phyloP scores from a whole-genome alignment of 2,329 filamentous ascomycete species.

The Diplodia seriata region DNA sequence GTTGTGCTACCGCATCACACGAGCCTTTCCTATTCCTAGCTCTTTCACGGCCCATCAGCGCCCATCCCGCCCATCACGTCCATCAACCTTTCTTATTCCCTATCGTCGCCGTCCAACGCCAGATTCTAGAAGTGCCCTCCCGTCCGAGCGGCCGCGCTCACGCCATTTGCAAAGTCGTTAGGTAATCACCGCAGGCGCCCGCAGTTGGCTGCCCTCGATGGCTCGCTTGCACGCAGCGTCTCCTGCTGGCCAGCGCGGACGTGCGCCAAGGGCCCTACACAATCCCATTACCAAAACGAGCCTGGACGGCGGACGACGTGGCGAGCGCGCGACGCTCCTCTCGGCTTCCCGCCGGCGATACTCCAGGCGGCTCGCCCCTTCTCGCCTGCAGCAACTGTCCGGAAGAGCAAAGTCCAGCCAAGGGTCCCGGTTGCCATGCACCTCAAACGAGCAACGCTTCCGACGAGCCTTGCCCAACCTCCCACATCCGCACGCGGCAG shows the following conservation, averaged over 20 bases:
- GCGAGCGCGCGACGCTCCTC: slow-evolving; percentile 24
- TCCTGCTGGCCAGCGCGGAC: slow-evolving; percentile 27
- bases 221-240: slow-evolving; percentile 13
- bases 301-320: slow-evolving; percentile 27
- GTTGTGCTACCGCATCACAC: slow-evolving; percentile 29
- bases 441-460: slow-evolving; percentile 28
- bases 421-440: slow-evolving; percentile 18
- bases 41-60: slow-evolving; percentile 28
- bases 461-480: slow-evolving; percentile 24
- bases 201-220: slow-evolving; percentile 16
- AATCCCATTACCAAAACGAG: slow-evolving; percentile 31
- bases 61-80: slow-evolving; percentile 28
- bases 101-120: slow-evolving; percentile 18
- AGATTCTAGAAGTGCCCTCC: slow-evolving; percentile 27
- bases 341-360: slow-evolving; percentile 30
- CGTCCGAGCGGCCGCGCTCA: slow-evolving; percentile 28
- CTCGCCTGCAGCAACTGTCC: slow-evolving; percentile 29
- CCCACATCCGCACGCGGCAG: slow-evolving; percentile 22
- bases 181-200: slow-evolving; percentile 23
- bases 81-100: slow-evolving; percentile 24
- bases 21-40: slow-evolving; percentile 30
- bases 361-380: slow-evolving; percentile 27
- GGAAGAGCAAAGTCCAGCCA: slow-evolving; percentile 26
- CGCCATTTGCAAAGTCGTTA: slow-evolving; percentile 27
- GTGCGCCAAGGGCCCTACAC: slow-evolving; percentile 28